A percentile compares a stretch with the other conserved stretches of the same genome.
Conservation (phyloP, 352 stramenopile species). For the Phytophthora tubulina region DNA sequence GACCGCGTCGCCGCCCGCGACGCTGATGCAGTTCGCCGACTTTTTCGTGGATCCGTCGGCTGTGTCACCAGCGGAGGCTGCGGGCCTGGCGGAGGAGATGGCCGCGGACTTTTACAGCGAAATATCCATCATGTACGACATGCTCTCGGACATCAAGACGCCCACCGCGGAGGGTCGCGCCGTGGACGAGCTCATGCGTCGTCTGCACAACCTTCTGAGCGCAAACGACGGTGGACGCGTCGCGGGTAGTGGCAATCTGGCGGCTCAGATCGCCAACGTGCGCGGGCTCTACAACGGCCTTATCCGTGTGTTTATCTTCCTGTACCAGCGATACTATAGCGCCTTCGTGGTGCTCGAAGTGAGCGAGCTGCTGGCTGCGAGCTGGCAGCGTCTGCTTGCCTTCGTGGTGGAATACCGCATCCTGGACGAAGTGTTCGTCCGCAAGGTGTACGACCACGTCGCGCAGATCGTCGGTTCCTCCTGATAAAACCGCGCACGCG, state of each 20-base stretch:
- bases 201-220: slow-evolving; percentile 44
- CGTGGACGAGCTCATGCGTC: slow-evolving; percentile 70
- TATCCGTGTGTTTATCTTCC: slow-evolving; percentile 74
- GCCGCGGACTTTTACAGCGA: slow-evolving; percentile 73
- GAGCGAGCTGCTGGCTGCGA: slow-evolving; percentile 57
- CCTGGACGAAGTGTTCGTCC: slow-evolving; percentile 65
- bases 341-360: slow-evolving; percentile 71
- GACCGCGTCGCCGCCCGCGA: slow-evolving; percentile 12
- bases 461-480: slow-evolving; percentile 49
- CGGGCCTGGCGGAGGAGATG: slow-evolving; percentile 65
- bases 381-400: slow-evolving; percentile 69
- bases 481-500: slow-evolving; percentile 10
- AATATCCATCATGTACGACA: slow-evolving; percentile 70
- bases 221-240: slow-evolving; percentile 9
- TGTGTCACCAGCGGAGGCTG: slow-evolving; percentile 55
- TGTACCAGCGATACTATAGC: slow-evolving; percentile 64
- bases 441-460: slow-evolving; percentile 66
- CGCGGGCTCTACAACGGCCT: slow-evolving; percentile 68
- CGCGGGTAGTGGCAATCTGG: slow-evolving; percentile 2
- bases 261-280: slow-evolving; percentile 45
- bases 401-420: slow-evolving; percentile 74
- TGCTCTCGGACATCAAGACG: slow-evolving; percentile 71
- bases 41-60: slow-evolving; percentile 54
- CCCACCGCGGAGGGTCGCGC: slow-evolving; percentile 52
- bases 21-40: slow-evolving; percentile 41